Percentiles rank a stretch among this genome's conserved stretches.
phyloP scores from a whole-genome alignment of 1,139 yeast species.

The Scheffersomyces cryptocercus region DNA sequence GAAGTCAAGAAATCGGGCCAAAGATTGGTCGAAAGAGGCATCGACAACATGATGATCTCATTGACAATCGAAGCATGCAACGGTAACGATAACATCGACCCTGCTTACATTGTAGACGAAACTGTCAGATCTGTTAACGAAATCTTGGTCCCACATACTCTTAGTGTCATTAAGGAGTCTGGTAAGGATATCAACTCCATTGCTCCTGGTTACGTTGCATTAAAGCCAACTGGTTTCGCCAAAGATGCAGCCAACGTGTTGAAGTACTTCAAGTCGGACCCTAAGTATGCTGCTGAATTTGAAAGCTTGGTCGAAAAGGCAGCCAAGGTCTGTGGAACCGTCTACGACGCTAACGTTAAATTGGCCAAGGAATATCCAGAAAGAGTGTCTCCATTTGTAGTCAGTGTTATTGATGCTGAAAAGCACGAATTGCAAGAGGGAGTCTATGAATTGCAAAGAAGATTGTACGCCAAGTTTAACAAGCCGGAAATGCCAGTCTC shows the following conservation, averaged over 20 bases:
- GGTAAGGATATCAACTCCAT: slow-evolving; percentile 57
- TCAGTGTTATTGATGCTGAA: slow-evolving; percentile 91
- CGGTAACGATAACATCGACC: slow-evolving; percentile 64
- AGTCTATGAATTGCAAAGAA: slow-evolving; percentile 87
- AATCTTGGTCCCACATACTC: slow-evolving; percentile 72
- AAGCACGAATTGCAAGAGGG: slow-evolving; percentile 85
- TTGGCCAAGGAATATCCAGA: slow-evolving; percentile 57
- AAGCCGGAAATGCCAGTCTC: slow-evolving; percentile 56
- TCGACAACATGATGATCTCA: slow-evolving; percentile 91
- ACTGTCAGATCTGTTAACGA: slow-evolving; percentile 68
- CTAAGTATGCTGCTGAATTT: slow-evolving; percentile 52
- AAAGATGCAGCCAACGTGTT: slow-evolving; percentile 76
- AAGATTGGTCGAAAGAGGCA: slow-evolving; percentile 67
- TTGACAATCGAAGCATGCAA: slow-evolving; percentile 93
- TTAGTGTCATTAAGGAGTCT: slow-evolving; percentile 44
- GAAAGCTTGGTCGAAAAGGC: slow-evolving; percentile 66
- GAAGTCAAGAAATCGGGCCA: slow-evolving; percentile 74
- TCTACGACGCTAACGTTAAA: slow-evolving; percentile 55
- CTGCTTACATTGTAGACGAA: slow-evolving; percentile 63
- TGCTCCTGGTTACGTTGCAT: slow-evolving; percentile 83
- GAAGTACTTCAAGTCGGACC: slow-evolving; percentile 52
- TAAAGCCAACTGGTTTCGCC: slow-evolving; percentile 91
- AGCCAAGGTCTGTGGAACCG: slow-evolving; percentile 52
- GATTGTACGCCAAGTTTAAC: slow-evolving; percentile 75
- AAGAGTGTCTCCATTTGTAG: slow-evolving; percentile 78